These are phyloP conservation scores for Oryza australiensis DNA, from an alignment of 176 grass and related monocot species.

Conservation along the genomic window DNA sequence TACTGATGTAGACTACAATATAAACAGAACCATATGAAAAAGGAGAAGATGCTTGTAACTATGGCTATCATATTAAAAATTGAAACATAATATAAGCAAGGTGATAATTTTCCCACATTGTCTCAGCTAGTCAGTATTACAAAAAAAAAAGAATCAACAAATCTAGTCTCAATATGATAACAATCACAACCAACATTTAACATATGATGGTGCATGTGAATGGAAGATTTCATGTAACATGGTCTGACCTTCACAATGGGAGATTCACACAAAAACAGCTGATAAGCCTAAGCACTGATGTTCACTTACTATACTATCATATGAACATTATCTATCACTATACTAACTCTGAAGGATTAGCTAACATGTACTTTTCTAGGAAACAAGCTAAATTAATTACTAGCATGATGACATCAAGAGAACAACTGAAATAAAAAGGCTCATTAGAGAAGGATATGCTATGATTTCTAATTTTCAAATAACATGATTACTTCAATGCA, in stretches of 20 bases:
- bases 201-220: background rate
- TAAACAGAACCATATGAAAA: background rate
- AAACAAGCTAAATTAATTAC: background rate
- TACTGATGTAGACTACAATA: background rate
- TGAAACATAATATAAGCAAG: background rate
- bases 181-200: background rate
- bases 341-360: background rate
- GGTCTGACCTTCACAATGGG: background rate
- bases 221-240: slow-evolving; percentile 9
- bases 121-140: background rate
- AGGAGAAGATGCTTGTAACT: background rate
- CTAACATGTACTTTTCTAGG: background rate
- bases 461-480: background rate
- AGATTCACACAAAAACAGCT: background rate
- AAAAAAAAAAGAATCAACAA: background rate
- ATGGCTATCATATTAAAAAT: background rate
- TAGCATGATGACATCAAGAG: background rate
- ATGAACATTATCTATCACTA: background rate
- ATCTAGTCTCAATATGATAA: background rate
- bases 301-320: background rate
- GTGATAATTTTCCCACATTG: background rate
- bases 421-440: background rate
- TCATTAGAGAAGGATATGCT: background rate
- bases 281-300: background rate
- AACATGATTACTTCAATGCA: background rate